Evolutionary conservation across 495 filamentous ascomycete species (phyloP).

Genomic region (Lophium mytilinum): DNA sequence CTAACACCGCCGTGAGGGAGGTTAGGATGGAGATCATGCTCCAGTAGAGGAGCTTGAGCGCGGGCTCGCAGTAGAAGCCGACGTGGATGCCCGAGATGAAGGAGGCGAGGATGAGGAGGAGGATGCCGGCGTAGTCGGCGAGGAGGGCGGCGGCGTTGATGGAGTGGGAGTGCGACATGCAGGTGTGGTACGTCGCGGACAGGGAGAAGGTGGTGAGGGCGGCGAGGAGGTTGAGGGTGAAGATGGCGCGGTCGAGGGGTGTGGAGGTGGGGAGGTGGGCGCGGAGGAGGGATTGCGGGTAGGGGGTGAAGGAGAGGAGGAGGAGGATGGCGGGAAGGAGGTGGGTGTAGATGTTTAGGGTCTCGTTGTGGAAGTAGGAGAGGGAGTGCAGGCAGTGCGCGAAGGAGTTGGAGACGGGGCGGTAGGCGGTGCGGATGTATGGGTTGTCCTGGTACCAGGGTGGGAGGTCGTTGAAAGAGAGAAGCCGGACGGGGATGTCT

Average conservation of each 20-base stretch:
- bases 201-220: slow-evolving; percentile 37
- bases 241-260: slow-evolving; percentile 33
- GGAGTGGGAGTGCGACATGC: slow-evolving; percentile 42
- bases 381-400: slow-evolving; percentile 25
- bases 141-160: slow-evolving; percentile 38
- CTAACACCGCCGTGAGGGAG: slow-evolving; percentile 31
- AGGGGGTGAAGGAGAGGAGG: slow-evolving; percentile 16
- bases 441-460: slow-evolving; percentile 36
- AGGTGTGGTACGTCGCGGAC: slow-evolving; percentile 41
- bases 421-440: slow-evolving; percentile 34
- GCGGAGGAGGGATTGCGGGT: slow-evolving; percentile 25
- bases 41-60: slow-evolving; percentile 39
- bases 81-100: slow-evolving; percentile 46
- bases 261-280: slow-evolving; percentile 29
- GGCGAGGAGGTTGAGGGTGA: slow-evolving; percentile 37
- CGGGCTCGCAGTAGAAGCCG: slow-evolving; percentile 42
- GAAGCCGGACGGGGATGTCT: not conserved
- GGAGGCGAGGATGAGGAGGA: slow-evolving; percentile 39
- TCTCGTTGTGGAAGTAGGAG: slow-evolving; percentile 43
- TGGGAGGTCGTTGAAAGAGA: slow-evolving; percentile 24
- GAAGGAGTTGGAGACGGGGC: slow-evolving; percentile 33
- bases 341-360: slow-evolving; percentile 40
- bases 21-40: slow-evolving; percentile 39
- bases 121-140: slow-evolving; percentile 43
- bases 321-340: slow-evolving; percentile 32